Base-by-base conservation (phyloP, 768 basidiomycete genomes). In the Ramaria sp. region DNA sequence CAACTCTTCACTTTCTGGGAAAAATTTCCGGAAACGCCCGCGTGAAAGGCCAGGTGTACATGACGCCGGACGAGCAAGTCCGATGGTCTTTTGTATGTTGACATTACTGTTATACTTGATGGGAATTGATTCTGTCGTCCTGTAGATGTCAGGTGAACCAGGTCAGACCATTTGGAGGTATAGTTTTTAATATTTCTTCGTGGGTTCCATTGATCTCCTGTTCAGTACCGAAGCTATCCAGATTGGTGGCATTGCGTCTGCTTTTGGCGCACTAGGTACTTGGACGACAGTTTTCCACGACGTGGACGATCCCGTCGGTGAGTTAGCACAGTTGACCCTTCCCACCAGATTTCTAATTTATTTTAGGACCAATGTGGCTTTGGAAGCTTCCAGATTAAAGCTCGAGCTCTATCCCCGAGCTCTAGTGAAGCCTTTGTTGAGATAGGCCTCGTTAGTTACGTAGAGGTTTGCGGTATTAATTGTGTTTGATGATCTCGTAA, bases 21-120 rank as follows among this genome's bases (percentile, higher is more conserved):
- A 71, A 73, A 54, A 71, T 81, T 61, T 67, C 70, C n/a, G 70
- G 72, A 3, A 57, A 62, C n/a, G 66, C 68, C 24, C 71, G 70
- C 2, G 73, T 86, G 64, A 63, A 66, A 5, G 84, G 85, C 3
- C 69, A 63, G 24, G 76, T 84, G 15, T 69, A 71, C 58, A 71
- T 85, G 64, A 78, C 78, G 0, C 69, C 72, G 0, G 82, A 86
- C 52, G 68, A 74, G 50, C 72, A 81, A 44, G 65, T 84, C 8
- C 73, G 76, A 50, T 82, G 81, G 81, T 75, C 78, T 64, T 82
- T 79, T 64, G 84, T 85, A 63, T 61, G 82, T 18, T 36, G n/a
- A n/a, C 27, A 20, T 49, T 28, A n/a, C 3, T 22, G 50, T 42
- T 27, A 13, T 27, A 43, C 39, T 16, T 55, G 18, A 1, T 10